Conservation (phyloP, 352 stramenopile species). For the Blastocystis sp. region DNA sequence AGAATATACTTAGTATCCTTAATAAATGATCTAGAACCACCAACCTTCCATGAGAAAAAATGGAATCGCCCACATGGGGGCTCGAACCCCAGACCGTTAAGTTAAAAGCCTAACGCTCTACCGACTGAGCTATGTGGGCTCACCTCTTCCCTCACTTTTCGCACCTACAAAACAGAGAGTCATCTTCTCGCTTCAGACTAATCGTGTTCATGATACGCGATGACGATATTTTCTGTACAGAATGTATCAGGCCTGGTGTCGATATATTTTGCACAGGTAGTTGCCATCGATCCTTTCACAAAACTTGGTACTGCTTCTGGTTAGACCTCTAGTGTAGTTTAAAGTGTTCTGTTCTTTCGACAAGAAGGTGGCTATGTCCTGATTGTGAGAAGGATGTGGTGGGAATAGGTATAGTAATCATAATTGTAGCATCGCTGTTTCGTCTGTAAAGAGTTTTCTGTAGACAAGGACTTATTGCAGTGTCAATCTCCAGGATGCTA, state of each 20-base stretch:
- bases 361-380: not conserved
- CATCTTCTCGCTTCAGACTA: not conserved
- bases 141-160: not conserved
- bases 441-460: not conserved
- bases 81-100: constrained; percentile 62
- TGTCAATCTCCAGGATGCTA: not conserved
- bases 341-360: not conserved
- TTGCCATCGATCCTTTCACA: constrained; percentile 15
- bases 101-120: constrained; percentile 61
- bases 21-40: too few species aligned
- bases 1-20: not conserved
- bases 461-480: not conserved
- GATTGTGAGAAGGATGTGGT: constrained; percentile 41
- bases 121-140: constrained; percentile 60
- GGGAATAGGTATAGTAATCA: not conserved
- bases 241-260: not conserved
- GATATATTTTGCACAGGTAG: not conserved
- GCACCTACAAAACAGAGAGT: not conserved
- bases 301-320: not conserved
- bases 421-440: constrained; percentile 5
- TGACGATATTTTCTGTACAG: not conserved
- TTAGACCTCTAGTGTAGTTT: not conserved
- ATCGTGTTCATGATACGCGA: not conserved
- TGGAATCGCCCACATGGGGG: constrained; percentile 35
- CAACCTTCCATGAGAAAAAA: not conserved